phyloP scores from a whole-genome alignment of 768 basidiomycete genomes.

The Scleroderma citrinum region DNA sequence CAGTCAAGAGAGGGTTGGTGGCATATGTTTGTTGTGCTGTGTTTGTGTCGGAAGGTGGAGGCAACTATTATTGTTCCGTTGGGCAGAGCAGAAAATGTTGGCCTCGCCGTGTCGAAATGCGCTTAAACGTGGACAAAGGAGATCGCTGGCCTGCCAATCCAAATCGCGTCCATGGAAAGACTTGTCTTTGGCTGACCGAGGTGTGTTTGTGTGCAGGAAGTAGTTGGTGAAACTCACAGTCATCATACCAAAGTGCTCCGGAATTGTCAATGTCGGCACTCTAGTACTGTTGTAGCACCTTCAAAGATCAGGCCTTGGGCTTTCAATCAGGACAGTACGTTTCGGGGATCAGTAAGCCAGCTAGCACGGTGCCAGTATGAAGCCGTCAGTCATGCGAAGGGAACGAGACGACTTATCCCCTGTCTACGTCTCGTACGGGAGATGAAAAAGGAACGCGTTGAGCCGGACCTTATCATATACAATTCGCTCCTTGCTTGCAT shows the following conservation, averaged over 20 bases:
- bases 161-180: too few species aligned
- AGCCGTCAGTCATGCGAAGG: conserved; percentile 29
- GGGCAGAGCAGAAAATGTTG: conserved; percentile 13
- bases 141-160: too few species aligned
- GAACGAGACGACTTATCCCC: conserved; percentile 29
- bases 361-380: conserved; percentile 29
- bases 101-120: conserved; percentile 16
- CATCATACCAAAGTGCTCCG: not conserved
- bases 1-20: too few species aligned
- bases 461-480: conserved; percentile 54
- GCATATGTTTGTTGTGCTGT: conserved; percentile 13
- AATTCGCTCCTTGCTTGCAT: conserved; percentile 49
- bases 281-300: conserved; percentile 1
- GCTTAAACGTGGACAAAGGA: conserved; percentile 9
- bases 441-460: conserved; percentile 53
- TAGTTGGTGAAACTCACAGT: not conserved
- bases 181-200: not conserved
- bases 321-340: conserved; percentile 18
- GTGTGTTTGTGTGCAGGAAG: not conserved
- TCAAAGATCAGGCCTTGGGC: conserved; percentile 22
- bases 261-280: conserved; percentile 2
- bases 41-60: conserved; percentile 3
- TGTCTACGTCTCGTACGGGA: conserved; percentile 42
- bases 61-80: conserved; percentile 4
- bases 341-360: conserved; percentile 20